These are phyloP conservation scores for Xylaria longipes DNA, from an alignment of 495 filamentous ascomycete species.

Conservation along the genomic window DNA sequence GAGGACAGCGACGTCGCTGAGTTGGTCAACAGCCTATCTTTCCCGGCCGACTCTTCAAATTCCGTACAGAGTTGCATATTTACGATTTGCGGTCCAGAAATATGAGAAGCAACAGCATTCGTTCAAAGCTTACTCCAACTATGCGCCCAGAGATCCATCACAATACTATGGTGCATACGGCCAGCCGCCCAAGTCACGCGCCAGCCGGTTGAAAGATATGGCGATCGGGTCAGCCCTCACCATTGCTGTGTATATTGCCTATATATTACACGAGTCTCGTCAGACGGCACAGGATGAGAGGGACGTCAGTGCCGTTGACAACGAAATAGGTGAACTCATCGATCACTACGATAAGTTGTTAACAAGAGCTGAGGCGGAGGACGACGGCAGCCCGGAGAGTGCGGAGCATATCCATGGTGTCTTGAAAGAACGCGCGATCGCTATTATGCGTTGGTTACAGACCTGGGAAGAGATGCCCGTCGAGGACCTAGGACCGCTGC, in stretches of 20 bases:
- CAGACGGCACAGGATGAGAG: no score
- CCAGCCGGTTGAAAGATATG: constrained; percentile 21
- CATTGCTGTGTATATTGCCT: not conserved
- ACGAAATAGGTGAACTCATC: not conserved
- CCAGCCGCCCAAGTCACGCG: constrained; percentile 17
- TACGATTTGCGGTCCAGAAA: not conserved
- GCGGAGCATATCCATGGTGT: not conserved
- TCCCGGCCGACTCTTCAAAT: not conserved
- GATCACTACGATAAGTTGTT: not conserved
- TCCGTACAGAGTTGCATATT: not conserved
- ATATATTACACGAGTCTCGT: not conserved
- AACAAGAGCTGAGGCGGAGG: not conserved
- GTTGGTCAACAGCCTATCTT: not conserved
- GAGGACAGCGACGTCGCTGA: not conserved
- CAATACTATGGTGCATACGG: not conserved
- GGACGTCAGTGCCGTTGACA: not conserved
- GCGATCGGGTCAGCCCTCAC: constrained; percentile 14
- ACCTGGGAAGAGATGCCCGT: no score
- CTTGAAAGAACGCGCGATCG: not conserved
- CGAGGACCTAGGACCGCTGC: not conserved
- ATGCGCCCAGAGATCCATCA: not conserved
- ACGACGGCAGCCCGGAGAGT: constrained; percentile 15
- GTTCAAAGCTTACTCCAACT: constrained; percentile 19
- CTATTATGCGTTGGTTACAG: no score
- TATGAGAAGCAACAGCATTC: not conserved